Base-by-base conservation (phyloP, 768 basidiomycete genomes). In the Cyclocybe cylindracea region DNA sequence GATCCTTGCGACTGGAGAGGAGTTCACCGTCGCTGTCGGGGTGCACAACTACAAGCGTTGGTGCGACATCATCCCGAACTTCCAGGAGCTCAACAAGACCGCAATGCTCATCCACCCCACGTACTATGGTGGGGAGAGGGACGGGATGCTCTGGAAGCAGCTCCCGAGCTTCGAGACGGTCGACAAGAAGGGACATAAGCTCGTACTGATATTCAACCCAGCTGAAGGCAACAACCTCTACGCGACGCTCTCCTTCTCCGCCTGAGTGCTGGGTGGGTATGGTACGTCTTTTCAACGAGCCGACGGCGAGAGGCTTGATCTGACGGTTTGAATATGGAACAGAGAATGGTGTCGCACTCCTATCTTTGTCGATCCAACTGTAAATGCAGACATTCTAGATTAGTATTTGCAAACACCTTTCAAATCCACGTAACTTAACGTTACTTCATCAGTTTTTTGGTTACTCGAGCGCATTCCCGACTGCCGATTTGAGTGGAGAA, bases 31-130 rank as follows among this genome's bases (percentile, higher is more conserved):
- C 56, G 63, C 63, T 5, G 34, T 77, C 10, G 74, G 77, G 1
- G 59, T 74, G 13, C 68, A 73, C 64, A 68, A 69, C 61, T 65
- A 68, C 61, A 67, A 66, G 55, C 61, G 64, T 6, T 76, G 74
- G 73, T 59, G 65, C 61, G 73, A 75, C 54, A 63, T 68, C 39
- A 61, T 72, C 53, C 59, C 70, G 11, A 60, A 68, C 41, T 64
- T 75, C 43, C 10, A 43, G 10, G 46, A 14, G 5, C 19, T 50
- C 9, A 47, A 51, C 13, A 44, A 66, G 34, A 69, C 64, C 2
- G 63, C 52, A 14, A 44, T 59, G 7, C 36, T 55, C n/a, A 54
- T 74, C 48, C 55, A 70, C 38, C 51, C 53, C 5, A 31, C 62
- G 44, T 72, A 71, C 47, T 72, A 68, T 46, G 44, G 24, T 13